phyloP scores from a whole-genome alignment of 1,139 yeast species.

The Protomyces lactucae-debilis region DNA sequence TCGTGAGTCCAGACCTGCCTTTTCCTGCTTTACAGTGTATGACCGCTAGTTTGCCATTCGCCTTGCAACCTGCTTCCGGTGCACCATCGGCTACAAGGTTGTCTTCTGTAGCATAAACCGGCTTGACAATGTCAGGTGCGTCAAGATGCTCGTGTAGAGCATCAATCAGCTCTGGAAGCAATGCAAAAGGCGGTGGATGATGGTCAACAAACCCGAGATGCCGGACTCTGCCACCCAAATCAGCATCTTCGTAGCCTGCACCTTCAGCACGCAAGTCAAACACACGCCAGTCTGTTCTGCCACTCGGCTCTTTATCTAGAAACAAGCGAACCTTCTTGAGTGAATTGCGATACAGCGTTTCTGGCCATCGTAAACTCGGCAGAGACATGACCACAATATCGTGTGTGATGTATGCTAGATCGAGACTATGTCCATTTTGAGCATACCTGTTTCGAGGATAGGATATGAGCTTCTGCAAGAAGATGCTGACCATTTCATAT shows the following conservation, averaged over 20 bases:
- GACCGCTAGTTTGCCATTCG: constrained; percentile 51
- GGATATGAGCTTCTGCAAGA: constrained; percentile 9
- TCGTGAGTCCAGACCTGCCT: constrained; percentile 79
- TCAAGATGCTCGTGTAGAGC: constrained; percentile 48
- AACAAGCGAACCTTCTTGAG: constrained; percentile 50
- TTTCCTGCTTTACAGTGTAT: constrained; percentile 90
- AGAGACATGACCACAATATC: constrained; percentile 66
- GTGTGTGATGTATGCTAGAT: constrained; percentile 60
- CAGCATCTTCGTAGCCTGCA: constrained; percentile 48
- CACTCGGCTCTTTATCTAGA: constrained; percentile 48
- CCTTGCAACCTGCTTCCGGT: not conserved
- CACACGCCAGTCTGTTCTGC: constrained; percentile 56
- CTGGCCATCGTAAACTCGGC: constrained; percentile 51
- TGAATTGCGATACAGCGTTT: constrained; percentile 53
- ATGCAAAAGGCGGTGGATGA: constrained; percentile 60
- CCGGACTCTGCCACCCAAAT: constrained; percentile 41
- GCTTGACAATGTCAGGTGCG: constrained; percentile 26
- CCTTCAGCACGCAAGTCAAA: constrained; percentile 68
- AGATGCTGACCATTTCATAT: not conserved
- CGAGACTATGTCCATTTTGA: constrained; percentile 40
- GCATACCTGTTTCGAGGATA: constrained; percentile 20
- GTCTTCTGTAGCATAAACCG: not conserved
- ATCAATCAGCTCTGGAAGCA: constrained; percentile 46
- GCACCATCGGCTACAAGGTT: constrained; percentile 15
- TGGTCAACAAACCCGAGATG: constrained; percentile 70